Base-by-base conservation (phyloP, 768 basidiomycete genomes). In the Naganishia onofrii region DNA sequence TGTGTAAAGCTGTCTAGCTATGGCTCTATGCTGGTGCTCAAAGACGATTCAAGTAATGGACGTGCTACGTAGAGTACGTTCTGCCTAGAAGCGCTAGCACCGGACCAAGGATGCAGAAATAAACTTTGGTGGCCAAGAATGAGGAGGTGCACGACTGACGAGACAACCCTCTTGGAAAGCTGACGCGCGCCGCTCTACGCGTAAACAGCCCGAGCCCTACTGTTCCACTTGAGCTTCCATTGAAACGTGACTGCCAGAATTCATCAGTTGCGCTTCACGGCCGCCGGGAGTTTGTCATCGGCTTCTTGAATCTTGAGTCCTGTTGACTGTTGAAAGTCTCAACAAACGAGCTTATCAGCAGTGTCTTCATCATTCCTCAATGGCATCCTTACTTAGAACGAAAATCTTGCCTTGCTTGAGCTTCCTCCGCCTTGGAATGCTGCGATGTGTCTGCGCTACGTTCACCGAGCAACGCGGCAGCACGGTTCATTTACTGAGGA, bases 1-100 rank as follows among this genome's bases (percentile, higher is more conserved):
- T 51, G 48, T 12, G 48, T n/a, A 26, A n/a, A 23, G 48, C n/a
- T 51, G 48, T n/a, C 48, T 51, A n/a, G 48, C 6, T n/a, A 51
- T 51, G 48, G 3, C n/a, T 51, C 19, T 51, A 21, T 51, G n/a
- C 21, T 26, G 4, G 48, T 51, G 48, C 48, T n/a, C 42, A 26
- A 26, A n/a, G 21, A 51, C n/a, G 48, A 51, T 51, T 51, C n/a
- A 51, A 51, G 48, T 51, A 51, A 51, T 51, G 48, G 48, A 51
- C 48, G 48, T 51, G 48, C 48, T 51, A 51, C 48, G 48, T 51
- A n/a, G n/a, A n/a, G n/a, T n/a, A n/a, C n/a, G n/a, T n/a, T n/a
- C 19, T 51, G n/a, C 48, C 48, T 23, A 51, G 48, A 51, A 51
- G n/a, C 48, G 48, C 48, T 51, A 51, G 48, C 48, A 51, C 21